Conservation (phyloP, 176 grass and related monocot species). For the Cymbopogon citratus region DNA sequence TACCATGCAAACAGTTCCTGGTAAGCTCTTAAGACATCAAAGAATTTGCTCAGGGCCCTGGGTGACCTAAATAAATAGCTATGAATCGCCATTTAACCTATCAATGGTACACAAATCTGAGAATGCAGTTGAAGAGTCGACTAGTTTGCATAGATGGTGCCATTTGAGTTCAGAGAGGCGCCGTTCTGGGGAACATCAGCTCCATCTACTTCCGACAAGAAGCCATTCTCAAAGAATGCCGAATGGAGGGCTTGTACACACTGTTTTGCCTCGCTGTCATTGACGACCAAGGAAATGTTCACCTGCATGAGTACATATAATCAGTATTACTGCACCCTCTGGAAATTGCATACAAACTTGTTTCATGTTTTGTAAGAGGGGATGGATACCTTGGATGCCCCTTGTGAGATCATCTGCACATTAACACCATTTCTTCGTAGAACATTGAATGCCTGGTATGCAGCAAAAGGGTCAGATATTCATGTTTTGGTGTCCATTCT, state of each 20-base stretch:
- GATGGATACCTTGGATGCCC: constrained; percentile 77
- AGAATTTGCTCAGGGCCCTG: neutral
- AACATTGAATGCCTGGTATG: constrained; percentile 70
- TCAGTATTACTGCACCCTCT: neutral
- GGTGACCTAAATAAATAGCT: constrained; percentile 6
- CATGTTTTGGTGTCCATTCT: neutral
- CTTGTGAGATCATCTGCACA: constrained; percentile 99
- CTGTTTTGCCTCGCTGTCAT: constrained; percentile 80
- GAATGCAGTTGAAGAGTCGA: constrained; percentile 10
- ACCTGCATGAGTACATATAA: neutral
- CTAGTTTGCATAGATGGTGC: constrained; percentile 23
- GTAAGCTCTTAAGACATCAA: constrained; percentile 28
- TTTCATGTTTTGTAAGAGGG: neutral
- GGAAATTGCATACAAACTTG: neutral
- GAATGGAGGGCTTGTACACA: constrained; percentile 76
- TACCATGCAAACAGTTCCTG: constrained; percentile 8
- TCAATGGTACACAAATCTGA: neutral
- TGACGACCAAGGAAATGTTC: constrained; percentile 90
- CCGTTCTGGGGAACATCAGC: constrained; percentile 32
- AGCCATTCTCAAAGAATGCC: constrained; percentile 81
- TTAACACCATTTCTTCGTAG: constrained; percentile 74
- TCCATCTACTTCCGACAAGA: constrained; percentile 56
- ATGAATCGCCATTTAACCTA: constrained; percentile 7
- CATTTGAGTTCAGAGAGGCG: constrained; percentile 22
- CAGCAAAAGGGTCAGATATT: neutral